phyloP scores from a whole-genome alignment of 352 stramenopile genomes.

The Phytophthora boehmeriae region DNA sequence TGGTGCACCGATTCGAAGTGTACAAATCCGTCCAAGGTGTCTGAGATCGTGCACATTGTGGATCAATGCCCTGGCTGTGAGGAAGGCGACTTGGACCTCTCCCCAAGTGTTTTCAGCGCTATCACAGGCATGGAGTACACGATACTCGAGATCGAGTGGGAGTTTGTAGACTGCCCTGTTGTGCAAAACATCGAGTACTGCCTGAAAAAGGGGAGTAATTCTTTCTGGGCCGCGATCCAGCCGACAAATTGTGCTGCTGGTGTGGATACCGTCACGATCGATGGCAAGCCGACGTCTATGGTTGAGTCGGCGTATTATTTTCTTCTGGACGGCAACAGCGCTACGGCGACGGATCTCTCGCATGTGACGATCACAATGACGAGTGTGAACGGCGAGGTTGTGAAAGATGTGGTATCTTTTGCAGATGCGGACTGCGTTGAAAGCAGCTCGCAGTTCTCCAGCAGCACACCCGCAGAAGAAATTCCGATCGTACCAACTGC shows the following conservation, averaged over 20 bases:
- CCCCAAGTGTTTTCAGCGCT: slow-evolving; percentile 19
- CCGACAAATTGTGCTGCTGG: slow-evolving; percentile 16
- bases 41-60: slow-evolving; percentile 25
- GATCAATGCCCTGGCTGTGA: slow-evolving; percentile 27
- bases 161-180: slow-evolving; percentile 25
- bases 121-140: slow-evolving; percentile 22
- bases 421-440: slow-evolving; percentile 47
- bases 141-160: slow-evolving; percentile 19
- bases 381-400: slow-evolving; percentile 48
- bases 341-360: slow-evolving; percentile 37
- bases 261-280: slow-evolving; percentile 19
- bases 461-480: background rate
- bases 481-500: no score
- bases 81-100: slow-evolving; percentile 24
- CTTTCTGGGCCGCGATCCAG: slow-evolving; percentile 28
- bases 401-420: slow-evolving; percentile 61
- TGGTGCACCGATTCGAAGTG: slow-evolving; percentile 19
- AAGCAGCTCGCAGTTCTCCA: slow-evolving; percentile 27
- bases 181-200: slow-evolving; percentile 22
- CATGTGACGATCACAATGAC: slow-evolving; percentile 49
- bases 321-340: slow-evolving; percentile 47
- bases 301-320: slow-evolving; percentile 75
- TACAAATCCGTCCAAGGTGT: slow-evolving; percentile 10
- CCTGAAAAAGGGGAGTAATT: slow-evolving; percentile 24
- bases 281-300: slow-evolving; percentile 49